Conservation (phyloP, 768 basidiomycete genomes). For the Calocybe cyanea region DNA sequence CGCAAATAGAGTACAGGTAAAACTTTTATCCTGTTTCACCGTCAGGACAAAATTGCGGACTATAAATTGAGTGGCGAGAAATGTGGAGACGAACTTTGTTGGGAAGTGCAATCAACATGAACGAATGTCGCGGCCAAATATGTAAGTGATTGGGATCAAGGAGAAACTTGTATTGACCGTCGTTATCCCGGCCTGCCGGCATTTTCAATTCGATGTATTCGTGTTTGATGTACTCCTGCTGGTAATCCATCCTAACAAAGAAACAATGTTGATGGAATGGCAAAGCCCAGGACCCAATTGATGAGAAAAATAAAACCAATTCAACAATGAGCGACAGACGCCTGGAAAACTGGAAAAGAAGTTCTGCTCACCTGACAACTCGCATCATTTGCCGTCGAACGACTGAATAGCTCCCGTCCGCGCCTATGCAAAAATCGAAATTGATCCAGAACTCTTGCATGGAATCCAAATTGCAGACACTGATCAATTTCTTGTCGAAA, state of each 20-base stretch:
- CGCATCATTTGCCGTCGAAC: slow-evolving; percentile 95
- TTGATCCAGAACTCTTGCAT: slow-evolving; percentile 39
- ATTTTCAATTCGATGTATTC: slow-evolving; percentile 97
- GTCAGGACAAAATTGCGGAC: slow-evolving; percentile 20
- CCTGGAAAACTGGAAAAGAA: slow-evolving; percentile 22
- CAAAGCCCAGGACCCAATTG: slow-evolving; percentile 20
- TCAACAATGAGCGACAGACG: slow-evolving; percentile 18
- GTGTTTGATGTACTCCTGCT: slow-evolving; percentile 92
- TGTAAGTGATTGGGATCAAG: slow-evolving; percentile 96
- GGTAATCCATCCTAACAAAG: slow-evolving; percentile 80
- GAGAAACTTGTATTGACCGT: slow-evolving; percentile 65
- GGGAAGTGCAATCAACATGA: slow-evolving; percentile 98
- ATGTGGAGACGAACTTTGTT: slow-evolving; percentile 70
- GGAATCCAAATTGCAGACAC: slow-evolving; percentile 43
- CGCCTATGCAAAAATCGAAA: slow-evolving; percentile 85
- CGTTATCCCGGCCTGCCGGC: slow-evolving; percentile 66
- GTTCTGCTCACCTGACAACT: slow-evolving; percentile 68
- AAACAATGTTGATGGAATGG: slow-evolving; percentile 16
- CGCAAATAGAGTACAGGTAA: slow-evolving; percentile 96
- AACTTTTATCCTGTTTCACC: slow-evolving; percentile 80
- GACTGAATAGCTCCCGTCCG: slow-evolving; percentile 92
- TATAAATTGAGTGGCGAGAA: slow-evolving; percentile 17
- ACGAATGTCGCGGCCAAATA: slow-evolving; percentile 98
- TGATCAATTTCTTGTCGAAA: slow-evolving; percentile 61
- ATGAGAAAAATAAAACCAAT: slow-evolving; percentile 24